phyloP scores from a whole-genome alignment of 2,329 filamentous ascomycete species.

The Alternaria angustiovoidea region DNA sequence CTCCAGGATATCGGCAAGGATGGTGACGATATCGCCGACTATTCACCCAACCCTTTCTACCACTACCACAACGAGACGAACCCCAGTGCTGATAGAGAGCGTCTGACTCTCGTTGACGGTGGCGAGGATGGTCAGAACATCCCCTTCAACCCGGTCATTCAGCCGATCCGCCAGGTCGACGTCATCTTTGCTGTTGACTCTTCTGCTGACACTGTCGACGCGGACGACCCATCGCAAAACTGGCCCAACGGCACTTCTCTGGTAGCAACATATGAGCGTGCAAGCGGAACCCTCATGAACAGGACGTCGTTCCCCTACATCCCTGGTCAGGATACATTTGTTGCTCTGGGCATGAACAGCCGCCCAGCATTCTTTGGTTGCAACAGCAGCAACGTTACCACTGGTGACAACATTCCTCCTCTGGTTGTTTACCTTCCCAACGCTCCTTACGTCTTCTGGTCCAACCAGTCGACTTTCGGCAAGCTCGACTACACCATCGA shows the following conservation, averaged over 20 bases:
- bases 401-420: conserved; percentile 61
- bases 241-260: conserved; percentile 83
- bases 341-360: conserved; percentile 78
- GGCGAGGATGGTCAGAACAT: conserved; percentile 82
- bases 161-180: conserved; percentile 75
- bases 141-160: conserved; percentile 78
- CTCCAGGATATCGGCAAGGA: conserved; percentile 64
- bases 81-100: conserved; percentile 59
- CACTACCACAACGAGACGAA: conserved; percentile 68
- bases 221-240: conserved; percentile 48
- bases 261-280: conserved; percentile 76
- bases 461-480: conserved; percentile 80
- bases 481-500: conserved; percentile 68
- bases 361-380: conserved; percentile 84
- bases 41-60: conserved; percentile 78
- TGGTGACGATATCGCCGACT: conserved; percentile 77
- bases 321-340: conserved; percentile 78
- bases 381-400: conserved; percentile 69
- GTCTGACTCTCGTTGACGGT: conserved; percentile 78
- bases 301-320: conserved; percentile 75
- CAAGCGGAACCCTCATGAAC: conserved; percentile 66
- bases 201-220: conserved; percentile 71
- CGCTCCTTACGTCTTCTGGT: conserved; percentile 76
- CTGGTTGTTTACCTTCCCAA: conserved; percentile 90
- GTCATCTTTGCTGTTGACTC: conserved; percentile 83